phyloP scores from a whole-genome alignment of 108 stramenopile genomes.

The Craspedostauros australis region DNA sequence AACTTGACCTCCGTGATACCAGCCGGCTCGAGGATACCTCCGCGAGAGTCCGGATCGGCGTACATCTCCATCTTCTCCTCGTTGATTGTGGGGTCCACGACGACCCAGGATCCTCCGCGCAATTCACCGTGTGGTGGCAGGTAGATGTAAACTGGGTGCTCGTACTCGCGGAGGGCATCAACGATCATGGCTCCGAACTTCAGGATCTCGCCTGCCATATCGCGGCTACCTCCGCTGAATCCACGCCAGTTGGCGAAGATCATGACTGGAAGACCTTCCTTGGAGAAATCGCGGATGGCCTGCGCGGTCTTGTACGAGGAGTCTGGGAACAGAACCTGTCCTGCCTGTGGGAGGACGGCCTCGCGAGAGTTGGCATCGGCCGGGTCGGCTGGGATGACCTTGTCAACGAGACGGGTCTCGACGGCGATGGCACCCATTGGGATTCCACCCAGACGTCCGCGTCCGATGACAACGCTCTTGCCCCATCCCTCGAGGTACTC shows the following conservation, averaged over 20 bases:
- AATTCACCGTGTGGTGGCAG: slow-evolving; percentile 96
- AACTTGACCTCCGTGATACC: slow-evolving; percentile 99
- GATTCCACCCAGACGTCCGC: slow-evolving; percentile 96
- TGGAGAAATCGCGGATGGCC: slow-evolving; percentile 93
- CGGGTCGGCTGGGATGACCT: slow-evolving; percentile 94
- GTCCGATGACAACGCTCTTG: slow-evolving; percentile 94
- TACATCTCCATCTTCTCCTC: slow-evolving; percentile 98
- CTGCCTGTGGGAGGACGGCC: slow-evolving; percentile 90
- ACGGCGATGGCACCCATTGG: slow-evolving; percentile 97
- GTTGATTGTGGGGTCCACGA: slow-evolving; percentile 98
- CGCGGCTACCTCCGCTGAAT: slow-evolving; percentile 95
- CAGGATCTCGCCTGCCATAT: slow-evolving; percentile 97
- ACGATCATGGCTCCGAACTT: slow-evolving; percentile 99
- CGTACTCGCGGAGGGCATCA: slow-evolving; percentile 93
- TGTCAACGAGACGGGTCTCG: slow-evolving; percentile 93
- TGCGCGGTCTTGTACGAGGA: slow-evolving; percentile 97
- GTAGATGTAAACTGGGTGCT: slow-evolving; percentile 97
- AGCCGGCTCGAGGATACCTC: slow-evolving; percentile 97
- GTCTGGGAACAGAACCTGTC: slow-evolving; percentile 97
- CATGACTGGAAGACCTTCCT: slow-evolving; percentile 96
- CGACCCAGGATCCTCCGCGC: slow-evolving; percentile 98
- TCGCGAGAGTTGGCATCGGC: slow-evolving; percentile 96
- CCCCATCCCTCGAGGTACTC: slow-evolving; percentile 97
- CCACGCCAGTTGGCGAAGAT: slow-evolving; percentile 99
- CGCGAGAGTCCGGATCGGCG: slow-evolving; percentile 94